Conservation (phyloP, 2,329 filamentous ascomycete genomes). For the Cladosporium sp. region DNA sequence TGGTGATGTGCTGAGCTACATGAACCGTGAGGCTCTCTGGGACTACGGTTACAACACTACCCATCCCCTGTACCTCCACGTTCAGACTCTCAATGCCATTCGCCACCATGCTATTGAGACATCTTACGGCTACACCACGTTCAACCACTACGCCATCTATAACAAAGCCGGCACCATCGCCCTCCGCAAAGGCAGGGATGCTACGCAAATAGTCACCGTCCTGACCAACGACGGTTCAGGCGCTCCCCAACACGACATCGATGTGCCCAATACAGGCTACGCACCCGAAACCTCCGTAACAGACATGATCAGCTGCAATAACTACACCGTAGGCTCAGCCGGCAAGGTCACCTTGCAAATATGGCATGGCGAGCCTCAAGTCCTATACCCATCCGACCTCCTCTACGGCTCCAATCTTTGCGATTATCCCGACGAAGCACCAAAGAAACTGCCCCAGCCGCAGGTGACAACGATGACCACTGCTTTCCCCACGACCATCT, state of each 20-base stretch:
- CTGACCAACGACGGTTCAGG: slow-evolving; percentile 38
- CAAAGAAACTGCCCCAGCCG: neutral
- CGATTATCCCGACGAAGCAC: slow-evolving; percentile 7
- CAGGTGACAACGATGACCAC: neutral
- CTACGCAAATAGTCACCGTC: slow-evolving; percentile 42
- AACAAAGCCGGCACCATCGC: slow-evolving; percentile 41
- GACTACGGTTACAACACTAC: slow-evolving; percentile 35
- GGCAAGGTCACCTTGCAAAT: slow-evolving; percentile 29
- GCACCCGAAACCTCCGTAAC: slow-evolving; percentile 25
- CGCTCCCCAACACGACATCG: slow-evolving; percentile 25
- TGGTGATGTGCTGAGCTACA: slow-evolving; percentile 27
- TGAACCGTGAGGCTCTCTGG: slow-evolving; percentile 39
- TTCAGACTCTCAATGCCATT: slow-evolving; percentile 37
- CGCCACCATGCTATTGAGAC: slow-evolving; percentile 39
- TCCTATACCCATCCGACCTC: slow-evolving; percentile 27
- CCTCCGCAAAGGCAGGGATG: slow-evolving; percentile 40
- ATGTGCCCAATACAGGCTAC: slow-evolving; percentile 24
- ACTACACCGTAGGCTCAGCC: slow-evolving; percentile 22
- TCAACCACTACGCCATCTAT: slow-evolving; percentile 41
- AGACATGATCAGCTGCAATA: slow-evolving; percentile 32
- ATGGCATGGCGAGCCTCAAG: slow-evolving; percentile 30
- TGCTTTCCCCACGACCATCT: neutral
- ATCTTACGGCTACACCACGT: slow-evolving; percentile 38
- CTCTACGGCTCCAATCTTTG: slow-evolving; percentile 24
- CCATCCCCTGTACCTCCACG: slow-evolving; percentile 37